Base-by-base conservation (phyloP, 2,329 filamentous ascomycete genomes). In the Alternaria metachromatica region DNA sequence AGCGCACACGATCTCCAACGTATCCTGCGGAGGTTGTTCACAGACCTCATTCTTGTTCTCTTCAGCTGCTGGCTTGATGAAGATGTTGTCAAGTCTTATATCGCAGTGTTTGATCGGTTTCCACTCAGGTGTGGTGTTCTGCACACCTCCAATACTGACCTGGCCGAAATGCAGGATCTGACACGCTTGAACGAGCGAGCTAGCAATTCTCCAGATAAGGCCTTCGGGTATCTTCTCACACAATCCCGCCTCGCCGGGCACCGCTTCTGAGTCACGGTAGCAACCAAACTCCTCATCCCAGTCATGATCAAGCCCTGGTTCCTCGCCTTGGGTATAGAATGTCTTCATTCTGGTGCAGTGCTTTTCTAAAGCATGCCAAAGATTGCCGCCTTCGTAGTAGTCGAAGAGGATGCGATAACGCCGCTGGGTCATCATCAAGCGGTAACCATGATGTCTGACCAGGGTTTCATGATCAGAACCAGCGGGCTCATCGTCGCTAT, bases 371-470 rank as follows among this genome's bases (percentile, higher is more conserved):
- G 43, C 48, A 5, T n/a, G 18, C 12, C 10, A 26, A 11, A 65
- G 58, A 46, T 58, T 21, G 8, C 50, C 43, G n/a, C 43, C 37
- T 11, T 48, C 15, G 23, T 45, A 63, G 12, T 43, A 59, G 8
- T 66, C 59, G 18, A 65, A 20, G 44, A 59, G 68, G 2, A 68
- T 6, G 12, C 61, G 41, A 50, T 63, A 70, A 10, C 58, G 37
- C 13, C 26, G 48, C 23, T 63, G 45, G 3, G 21, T 13, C 63
- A 70, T 68, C 58, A 68, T 66, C 11, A 70, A 15, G 21, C 67
- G 45, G 48, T 63, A 55, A 5, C 63, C 65, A 8, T 53, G 41
- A 23, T 56, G 44, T 10, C 48, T 21, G 9, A 68, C 43, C 8
- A 70, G 23, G 25, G 51, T 66, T 9, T 45, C 28, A 20, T 55